Base-by-base conservation (phyloP, 2,329 filamentous ascomycete species). In the Atkinsonella texensis region DNA sequence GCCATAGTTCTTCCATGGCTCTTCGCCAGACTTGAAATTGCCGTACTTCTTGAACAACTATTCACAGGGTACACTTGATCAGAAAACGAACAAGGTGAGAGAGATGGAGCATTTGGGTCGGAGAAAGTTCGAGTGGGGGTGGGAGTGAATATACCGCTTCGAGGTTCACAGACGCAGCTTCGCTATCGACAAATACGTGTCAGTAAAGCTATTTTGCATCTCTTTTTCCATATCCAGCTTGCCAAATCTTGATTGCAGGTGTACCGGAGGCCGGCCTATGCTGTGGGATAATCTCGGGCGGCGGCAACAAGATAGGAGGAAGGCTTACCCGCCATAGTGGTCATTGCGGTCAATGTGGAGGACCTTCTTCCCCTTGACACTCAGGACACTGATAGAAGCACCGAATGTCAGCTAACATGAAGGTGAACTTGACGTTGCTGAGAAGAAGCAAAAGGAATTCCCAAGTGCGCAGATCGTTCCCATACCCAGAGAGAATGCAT, bases 341-440 rank as follows among this genome's bases (percentile, higher is more conserved):
- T 95, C 89, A 69, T 97, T 97, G 68, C 90, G 85, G 74, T 97
- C 93, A 69, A 98, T 95, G 76, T 98, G 93, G 59, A 98, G 81
- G 66, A 98, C 93, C 77, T 97, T 97, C 79, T 95, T 91, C 70
- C 91, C 91, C 79, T 97, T 96, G 64, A 97, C 91, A 75, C 89
- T 95, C 68, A 97, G 76, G 56, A 98, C 90, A 72, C 90, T 68
- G 51, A 55, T 38, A 54, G 38, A 23, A 28, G 50, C 39, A 47
- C 32, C 38, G 13, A 20, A 28, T 89, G 63, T 54, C 58, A 48
- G 56, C 44, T 47, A 42, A 13, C 13, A 13, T 7, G 13, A 20
- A 20, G 5, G 28, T 28, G 7, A 28, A 28, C 28, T 1, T 8
- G 28, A 28, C 28, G 28, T 28, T 28, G 28, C 28, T 28, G 28